These are phyloP conservation scores for Lipomyces kockii DNA, from an alignment of 805 yeast species.

Conservation along the genomic window DNA sequence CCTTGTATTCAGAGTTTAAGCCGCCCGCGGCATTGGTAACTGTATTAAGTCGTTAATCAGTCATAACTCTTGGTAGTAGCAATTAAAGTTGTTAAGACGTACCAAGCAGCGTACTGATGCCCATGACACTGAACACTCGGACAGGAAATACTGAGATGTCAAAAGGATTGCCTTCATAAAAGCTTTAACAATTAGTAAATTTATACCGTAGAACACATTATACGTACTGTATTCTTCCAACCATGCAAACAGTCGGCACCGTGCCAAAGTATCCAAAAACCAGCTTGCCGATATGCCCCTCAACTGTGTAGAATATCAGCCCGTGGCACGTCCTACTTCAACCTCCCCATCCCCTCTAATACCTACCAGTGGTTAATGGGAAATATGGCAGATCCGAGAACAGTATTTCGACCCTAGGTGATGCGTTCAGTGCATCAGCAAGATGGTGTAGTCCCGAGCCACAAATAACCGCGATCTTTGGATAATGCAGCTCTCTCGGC, in stretches of 20 bases:
- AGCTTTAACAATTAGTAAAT: constrained; percentile 19
- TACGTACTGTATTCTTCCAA: constrained; percentile 76
- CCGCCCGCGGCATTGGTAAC: constrained; percentile 97
- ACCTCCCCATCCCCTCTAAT: not conserved
- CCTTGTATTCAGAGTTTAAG: constrained; percentile 62
- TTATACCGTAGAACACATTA: not conserved
- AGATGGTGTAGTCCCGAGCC: constrained; percentile 95
- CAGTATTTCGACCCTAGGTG: constrained; percentile 53
- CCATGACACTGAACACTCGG: constrained; percentile 70
- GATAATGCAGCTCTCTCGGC: constrained; percentile 43
- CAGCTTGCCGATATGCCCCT: constrained; percentile 86
- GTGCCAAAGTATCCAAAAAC: constrained; percentile 78
- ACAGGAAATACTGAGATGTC: constrained; percentile 84
- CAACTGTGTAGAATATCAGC: constrained; percentile 52
- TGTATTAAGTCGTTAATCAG: not conserved
- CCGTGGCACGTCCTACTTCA: not conserved
- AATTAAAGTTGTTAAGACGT: not conserved
- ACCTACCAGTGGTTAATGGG: constrained; percentile 61
- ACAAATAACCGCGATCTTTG: constrained; percentile 79
- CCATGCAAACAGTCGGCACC: constrained; percentile 89
- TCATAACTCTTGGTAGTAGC: constrained; percentile 5
- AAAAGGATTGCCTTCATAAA: constrained; percentile 86
- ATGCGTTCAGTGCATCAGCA: constrained; percentile 56
- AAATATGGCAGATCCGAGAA: constrained; percentile 81
- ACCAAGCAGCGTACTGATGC: constrained; percentile 66